phyloP scores from a whole-genome alignment of 2,329 filamentous ascomycete species.

The Onygenales sp. region DNA sequence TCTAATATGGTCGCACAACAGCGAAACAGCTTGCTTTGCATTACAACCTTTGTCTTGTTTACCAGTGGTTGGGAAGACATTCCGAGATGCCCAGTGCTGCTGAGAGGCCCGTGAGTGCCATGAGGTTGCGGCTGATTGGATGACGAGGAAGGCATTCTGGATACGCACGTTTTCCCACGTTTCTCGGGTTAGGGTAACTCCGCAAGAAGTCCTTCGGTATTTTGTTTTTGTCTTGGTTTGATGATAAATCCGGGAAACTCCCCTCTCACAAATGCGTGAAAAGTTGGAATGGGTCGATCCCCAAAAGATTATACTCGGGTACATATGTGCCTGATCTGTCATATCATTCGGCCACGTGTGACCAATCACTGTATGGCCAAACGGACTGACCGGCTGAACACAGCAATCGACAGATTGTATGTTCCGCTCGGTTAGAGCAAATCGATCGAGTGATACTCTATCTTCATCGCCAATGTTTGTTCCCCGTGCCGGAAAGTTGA shows the following conservation, averaged over 20 bases:
- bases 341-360: constrained; percentile 4
- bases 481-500: no score
- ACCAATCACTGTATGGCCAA: background rate
- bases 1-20: background rate
- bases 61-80: no score
- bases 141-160: no score
- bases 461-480: background rate
- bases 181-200: no score
- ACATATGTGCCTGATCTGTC: background rate
- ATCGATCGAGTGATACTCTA: background rate
- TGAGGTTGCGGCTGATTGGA: no score
- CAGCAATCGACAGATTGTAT: background rate
- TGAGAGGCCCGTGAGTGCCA: no score
- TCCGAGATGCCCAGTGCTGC: no score
- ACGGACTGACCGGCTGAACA: background rate
- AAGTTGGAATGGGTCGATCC: background rate
- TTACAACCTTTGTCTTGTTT: background rate
- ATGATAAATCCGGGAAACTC: background rate
- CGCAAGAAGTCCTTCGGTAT: no score
- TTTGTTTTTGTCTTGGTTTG: no score
- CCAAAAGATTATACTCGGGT: background rate
- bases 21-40: background rate
- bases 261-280: no score
- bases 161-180: no score
- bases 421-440: background rate